A percentile compares a stretch with the other conserved stretches of the same genome.
Evolutionary conservation across 495 filamentous ascomycete species (phyloP).

Genomic region (Neurospora terricola): DNA sequence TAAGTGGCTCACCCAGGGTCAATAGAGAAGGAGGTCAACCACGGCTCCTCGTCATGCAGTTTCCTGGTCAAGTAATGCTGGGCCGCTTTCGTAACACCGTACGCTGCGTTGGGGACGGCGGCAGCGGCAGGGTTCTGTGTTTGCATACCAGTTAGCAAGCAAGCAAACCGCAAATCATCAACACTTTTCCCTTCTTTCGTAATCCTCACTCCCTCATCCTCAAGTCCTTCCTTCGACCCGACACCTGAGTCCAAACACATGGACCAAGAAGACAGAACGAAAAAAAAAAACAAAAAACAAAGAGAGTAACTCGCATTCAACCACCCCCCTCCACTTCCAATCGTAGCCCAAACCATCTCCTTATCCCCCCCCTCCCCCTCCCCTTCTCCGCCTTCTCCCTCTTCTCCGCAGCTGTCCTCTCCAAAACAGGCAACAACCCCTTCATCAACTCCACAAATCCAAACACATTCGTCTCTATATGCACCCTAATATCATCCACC

Average conservation of each 20-base stretch:
- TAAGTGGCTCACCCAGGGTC: slow-evolving; percentile 11
- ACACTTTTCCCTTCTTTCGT: neutral
- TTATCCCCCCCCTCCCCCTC: slow-evolving; percentile 3
- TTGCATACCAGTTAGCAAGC: neutral
- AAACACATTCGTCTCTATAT: slow-evolving; percentile 20
- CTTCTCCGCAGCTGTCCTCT: neutral
- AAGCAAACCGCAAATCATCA: neutral
- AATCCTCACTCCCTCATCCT: neutral
- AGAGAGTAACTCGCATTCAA: slow-evolving; percentile 12
- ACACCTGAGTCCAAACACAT: neutral
- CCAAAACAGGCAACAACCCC: neutral
- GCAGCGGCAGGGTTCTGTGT: slow-evolving; percentile 6
- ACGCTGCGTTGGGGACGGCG: slow-evolving; percentile 24
- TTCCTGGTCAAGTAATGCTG: slow-evolving; percentile 29
- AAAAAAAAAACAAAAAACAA: neutral
- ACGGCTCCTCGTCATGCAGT: slow-evolving; percentile 29
- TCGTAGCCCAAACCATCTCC: slow-evolving; percentile 20
- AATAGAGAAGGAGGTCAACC: slow-evolving; percentile 26
- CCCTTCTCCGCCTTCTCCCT: neutral
- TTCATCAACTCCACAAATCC: slow-evolving; percentile 12
- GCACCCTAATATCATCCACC: slow-evolving; percentile 17
- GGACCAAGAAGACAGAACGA: neutral
- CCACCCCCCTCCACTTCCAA: slow-evolving; percentile 22
- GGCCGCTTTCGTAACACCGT: slow-evolving; percentile 30
- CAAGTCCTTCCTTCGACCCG: neutral